Evolutionary conservation across 306 rosid species (phyloP).

Genomic region (Abrus precatorius): DNA sequence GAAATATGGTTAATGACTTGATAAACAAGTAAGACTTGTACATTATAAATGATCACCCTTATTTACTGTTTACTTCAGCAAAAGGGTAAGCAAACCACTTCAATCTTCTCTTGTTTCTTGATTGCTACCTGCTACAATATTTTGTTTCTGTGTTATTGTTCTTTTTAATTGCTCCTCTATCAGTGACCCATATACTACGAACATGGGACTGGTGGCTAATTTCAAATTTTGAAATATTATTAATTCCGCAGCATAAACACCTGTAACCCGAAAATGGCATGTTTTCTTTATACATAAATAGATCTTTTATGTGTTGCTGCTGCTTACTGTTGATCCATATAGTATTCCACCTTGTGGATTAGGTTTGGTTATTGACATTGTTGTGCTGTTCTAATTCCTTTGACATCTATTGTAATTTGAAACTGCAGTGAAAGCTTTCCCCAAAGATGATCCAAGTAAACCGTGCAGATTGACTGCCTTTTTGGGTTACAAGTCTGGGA

Average conservation of each 20-base stretch:
- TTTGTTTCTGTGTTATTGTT: not conserved
- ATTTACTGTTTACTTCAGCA: no score
- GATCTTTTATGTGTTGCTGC: not conserved
- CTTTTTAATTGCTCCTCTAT: not conserved
- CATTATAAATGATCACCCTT: no score
- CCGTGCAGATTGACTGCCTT: conserved; percentile 81
- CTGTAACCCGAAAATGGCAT: not conserved
- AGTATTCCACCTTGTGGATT: not conserved
- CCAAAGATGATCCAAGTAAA: conserved; percentile 67
- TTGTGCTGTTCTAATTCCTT: not conserved
- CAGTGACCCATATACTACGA: not conserved
- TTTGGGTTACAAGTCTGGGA: conserved; percentile 84
- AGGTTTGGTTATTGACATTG: not conserved
- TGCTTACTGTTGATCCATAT: not conserved
- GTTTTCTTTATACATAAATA: not conserved
- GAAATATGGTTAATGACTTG: no score
- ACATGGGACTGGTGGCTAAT: not conserved
- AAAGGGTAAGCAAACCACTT: not conserved
- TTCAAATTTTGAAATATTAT: not conserved
- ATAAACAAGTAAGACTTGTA: no score
- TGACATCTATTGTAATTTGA: not conserved
- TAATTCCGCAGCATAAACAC: not conserved
- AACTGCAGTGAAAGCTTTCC: conserved; percentile 82
- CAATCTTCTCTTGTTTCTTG: not conserved
- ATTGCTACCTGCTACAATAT: not conserved